Percentiles rank a stretch among this genome's conserved stretches.
Conservation (phyloP, 495 filamentous ascomycete species). For the Lophiotrema nucula region DNA sequence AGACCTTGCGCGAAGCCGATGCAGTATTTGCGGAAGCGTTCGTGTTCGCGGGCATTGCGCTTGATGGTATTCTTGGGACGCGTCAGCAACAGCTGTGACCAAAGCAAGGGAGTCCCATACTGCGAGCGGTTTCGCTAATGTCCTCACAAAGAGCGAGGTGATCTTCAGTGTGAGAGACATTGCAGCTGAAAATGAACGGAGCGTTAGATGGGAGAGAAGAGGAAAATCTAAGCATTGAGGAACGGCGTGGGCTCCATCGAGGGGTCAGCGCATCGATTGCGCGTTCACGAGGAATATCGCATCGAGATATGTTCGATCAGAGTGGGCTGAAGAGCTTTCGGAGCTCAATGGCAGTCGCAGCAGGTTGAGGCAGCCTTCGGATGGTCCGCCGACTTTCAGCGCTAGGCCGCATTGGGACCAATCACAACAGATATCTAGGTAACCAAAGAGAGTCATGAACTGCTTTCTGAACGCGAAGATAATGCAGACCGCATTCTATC, state of each 20-base stretch:
- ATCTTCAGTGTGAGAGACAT: constrained; percentile 71
- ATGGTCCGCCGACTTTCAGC: no score
- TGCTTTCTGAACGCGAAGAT: no score
- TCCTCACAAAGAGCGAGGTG: constrained; percentile 64
- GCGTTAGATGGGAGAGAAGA: not conserved
- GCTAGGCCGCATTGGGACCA: no score
- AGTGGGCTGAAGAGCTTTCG: not conserved
- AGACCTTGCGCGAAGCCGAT: constrained; percentile 77
- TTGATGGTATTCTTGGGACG: constrained; percentile 80
- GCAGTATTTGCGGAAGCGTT: constrained; percentile 75
- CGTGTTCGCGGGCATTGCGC: constrained; percentile 89
- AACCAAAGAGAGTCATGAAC: no score
- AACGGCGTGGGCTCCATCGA: no score
- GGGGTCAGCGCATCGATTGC: no score
- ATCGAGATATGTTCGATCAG: no score
- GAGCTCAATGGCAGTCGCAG: no score
- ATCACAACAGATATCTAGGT: no score
- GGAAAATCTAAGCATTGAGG: constrained; percentile 3
- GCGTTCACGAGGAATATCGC: no score
- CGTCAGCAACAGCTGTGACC: not conserved
- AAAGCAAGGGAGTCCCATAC: constrained; percentile 44
- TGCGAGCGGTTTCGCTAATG: constrained; percentile 70
- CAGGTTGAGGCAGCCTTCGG: no score
- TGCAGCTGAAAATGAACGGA: not conserved
- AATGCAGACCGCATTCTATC: no score